phyloP scores from a whole-genome alignment of 805 yeast species.

The Sugiyamaella qingdaonensis region DNA sequence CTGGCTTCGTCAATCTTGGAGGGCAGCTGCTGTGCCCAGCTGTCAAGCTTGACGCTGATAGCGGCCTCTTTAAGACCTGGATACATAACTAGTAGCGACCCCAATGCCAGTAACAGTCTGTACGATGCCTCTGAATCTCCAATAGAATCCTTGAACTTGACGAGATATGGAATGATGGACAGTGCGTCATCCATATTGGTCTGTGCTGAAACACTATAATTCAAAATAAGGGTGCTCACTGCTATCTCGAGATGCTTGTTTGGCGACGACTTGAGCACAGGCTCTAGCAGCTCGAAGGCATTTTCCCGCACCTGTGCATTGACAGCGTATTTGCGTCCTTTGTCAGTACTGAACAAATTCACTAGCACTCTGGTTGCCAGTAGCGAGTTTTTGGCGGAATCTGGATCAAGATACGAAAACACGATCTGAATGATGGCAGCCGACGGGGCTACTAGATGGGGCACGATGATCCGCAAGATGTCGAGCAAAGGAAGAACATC shows the following conservation, averaged over 20 bases:
- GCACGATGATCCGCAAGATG: constrained; percentile 49
- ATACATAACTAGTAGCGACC: constrained; percentile 27
- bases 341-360: constrained; percentile 45
- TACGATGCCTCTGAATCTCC: constrained; percentile 63
- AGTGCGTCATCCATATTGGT: constrained; percentile 27
- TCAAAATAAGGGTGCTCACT: constrained; percentile 47
- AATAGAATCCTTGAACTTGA: constrained; percentile 31
- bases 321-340: constrained; percentile 24
- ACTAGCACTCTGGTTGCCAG: constrained; percentile 53
- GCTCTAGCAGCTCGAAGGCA: constrained; percentile 26
- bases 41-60: neutral
- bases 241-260: constrained; percentile 32
- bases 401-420: constrained; percentile 27
- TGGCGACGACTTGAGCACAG: constrained; percentile 10
- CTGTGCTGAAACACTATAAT: constrained; percentile 39
- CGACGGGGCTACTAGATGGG: constrained; percentile 37
- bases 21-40: neutral
- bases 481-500: constrained; percentile 57
- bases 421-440: constrained; percentile 25
- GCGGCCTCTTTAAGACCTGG: neutral
- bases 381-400: constrained; percentile 41
- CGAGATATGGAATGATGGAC: constrained; percentile 28
- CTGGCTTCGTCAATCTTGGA: neutral
- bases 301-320: constrained; percentile 27
- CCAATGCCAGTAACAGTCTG: constrained; percentile 57